Conservation (phyloP, 1,284 basidiomycete species). For the Rhodotorula sp. region DNA sequence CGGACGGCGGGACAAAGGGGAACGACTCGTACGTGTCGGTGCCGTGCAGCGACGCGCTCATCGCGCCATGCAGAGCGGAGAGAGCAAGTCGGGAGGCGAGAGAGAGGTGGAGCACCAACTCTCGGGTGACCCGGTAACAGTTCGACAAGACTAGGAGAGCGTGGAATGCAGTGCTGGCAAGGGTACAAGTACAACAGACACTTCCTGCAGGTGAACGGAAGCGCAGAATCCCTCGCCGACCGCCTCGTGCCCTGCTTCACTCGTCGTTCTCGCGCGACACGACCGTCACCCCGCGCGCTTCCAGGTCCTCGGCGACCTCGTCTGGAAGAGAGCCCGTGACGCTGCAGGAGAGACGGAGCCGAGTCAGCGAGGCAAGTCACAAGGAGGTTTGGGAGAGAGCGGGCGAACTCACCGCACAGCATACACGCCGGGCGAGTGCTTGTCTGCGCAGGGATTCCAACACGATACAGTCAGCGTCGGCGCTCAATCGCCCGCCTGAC, state of each 20-base stretch:
- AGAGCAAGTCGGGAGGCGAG: neutral
- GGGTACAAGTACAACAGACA: neutral
- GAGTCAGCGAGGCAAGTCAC: neutral
- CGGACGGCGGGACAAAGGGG: conserved; percentile 13
- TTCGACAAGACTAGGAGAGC: too few relatives aligned
- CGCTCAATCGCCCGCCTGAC: too few relatives aligned
- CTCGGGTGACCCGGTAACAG: too few relatives aligned
- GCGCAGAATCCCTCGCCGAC: too few relatives aligned
- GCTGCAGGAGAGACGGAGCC: neutral
- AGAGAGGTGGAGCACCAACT: neutral
- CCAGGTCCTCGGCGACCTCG: conserved; percentile 43
- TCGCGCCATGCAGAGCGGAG: neutral
- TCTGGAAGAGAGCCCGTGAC: conserved; percentile 40
- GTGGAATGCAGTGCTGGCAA: too few relatives aligned
- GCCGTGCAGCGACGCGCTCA: neutral
- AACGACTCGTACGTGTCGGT: conserved; percentile 9
- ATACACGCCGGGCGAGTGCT: conserved; percentile 43
- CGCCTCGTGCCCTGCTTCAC: neutral
- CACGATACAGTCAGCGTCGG: too few relatives aligned
- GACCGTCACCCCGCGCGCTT: conserved; percentile 41
- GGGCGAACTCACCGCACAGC: conserved; percentile 36
- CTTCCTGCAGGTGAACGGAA: too few relatives aligned
- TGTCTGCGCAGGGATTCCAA: conserved; percentile 30
- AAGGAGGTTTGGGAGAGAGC: neutral
- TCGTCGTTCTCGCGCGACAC: conserved; percentile 42